A percentile compares a stretch with the other conserved stretches of the same genome.
phyloP scores from a whole-genome alignment of 2,329 filamentous ascomycete species.

The Venturia asperata region DNA sequence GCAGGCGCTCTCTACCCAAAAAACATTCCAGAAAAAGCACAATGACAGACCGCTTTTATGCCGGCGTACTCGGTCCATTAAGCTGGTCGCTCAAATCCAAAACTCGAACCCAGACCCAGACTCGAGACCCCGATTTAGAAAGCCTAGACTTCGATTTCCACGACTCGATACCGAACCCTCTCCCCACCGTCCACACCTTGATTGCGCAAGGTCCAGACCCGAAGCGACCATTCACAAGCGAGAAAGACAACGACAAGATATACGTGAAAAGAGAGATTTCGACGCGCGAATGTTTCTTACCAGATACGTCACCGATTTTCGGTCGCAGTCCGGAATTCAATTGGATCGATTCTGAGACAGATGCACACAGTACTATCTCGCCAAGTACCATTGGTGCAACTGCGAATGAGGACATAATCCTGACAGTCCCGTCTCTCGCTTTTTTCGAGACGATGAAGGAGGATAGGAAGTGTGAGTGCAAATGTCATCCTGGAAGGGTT shows the following conservation, averaged over 20 bases:
- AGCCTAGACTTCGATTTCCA: not conserved
- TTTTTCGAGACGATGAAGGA: not conserved
- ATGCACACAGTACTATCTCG: not conserved
- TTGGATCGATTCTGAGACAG: not conserved
- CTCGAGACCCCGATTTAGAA: not conserved
- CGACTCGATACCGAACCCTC: constrained; percentile 4
- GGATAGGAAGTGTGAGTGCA: not conserved
- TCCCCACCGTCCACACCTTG: not conserved
- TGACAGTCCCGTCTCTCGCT: not conserved
- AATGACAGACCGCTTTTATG: not conserved
- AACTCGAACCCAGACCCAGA: not conserved
- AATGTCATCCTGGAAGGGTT: not conserved
- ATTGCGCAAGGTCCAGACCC: not conserved
- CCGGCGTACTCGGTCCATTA: not conserved
- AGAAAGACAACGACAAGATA: not conserved
- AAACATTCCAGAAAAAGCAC: not conserved
- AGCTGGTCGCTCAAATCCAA: not conserved
- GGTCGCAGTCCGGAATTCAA: not conserved
- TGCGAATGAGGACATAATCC: not conserved
- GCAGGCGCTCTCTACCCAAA: not conserved
- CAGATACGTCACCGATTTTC: not conserved
- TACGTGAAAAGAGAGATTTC: constrained; percentile 1
- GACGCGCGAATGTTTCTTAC: not conserved
- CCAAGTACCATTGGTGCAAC: not conserved
- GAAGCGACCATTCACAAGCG: not conserved